Evolutionary conservation across 371 early-diverging fungal genomes (phyloP).

Genomic region (Mucor indicus): DNA sequence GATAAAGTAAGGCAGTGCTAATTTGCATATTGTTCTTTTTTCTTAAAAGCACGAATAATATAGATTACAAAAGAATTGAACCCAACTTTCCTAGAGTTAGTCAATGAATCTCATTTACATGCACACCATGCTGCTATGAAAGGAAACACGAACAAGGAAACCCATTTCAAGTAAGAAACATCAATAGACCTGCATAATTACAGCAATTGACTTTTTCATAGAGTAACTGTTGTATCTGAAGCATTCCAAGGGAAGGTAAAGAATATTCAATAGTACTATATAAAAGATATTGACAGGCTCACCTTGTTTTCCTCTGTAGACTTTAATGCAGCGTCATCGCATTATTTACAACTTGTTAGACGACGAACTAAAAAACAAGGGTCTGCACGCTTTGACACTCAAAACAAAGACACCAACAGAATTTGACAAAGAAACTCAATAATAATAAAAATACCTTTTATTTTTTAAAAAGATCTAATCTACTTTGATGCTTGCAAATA

Average conservation of each 20-base stretch:
- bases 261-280: too few species aligned
- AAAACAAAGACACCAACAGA: too few species aligned
- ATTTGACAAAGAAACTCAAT: too few species aligned
- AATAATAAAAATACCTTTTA: too few species aligned
- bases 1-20: slow-evolving; percentile 37
- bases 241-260: slow-evolving; percentile 63
- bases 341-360: slow-evolving; percentile 55
- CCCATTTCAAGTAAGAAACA: too few species aligned
- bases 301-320: neutral
- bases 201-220: too few species aligned
- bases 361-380: slow-evolving; percentile 52
- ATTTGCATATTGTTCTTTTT: too few species aligned
- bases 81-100: slow-evolving; percentile 56
- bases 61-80: slow-evolving; percentile 53
- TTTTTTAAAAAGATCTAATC: too few species aligned
- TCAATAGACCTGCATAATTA: too few species aligned
- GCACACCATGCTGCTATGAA: slow-evolving; percentile 76
- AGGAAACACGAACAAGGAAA: slow-evolving; percentile 68
- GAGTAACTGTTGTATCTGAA: slow-evolving; percentile 64
- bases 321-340: slow-evolving; percentile 68
- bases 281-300: too few species aligned
- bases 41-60: too few species aligned
- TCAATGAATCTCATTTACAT: slow-evolving; percentile 77
- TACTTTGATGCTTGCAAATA: slow-evolving; percentile 83
- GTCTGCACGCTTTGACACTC: slow-evolving; percentile 62